These are phyloP conservation scores for Zygosaccharomyces gambellarensis DNA, from an alignment of 805 yeast species.

Conservation along the genomic window DNA sequence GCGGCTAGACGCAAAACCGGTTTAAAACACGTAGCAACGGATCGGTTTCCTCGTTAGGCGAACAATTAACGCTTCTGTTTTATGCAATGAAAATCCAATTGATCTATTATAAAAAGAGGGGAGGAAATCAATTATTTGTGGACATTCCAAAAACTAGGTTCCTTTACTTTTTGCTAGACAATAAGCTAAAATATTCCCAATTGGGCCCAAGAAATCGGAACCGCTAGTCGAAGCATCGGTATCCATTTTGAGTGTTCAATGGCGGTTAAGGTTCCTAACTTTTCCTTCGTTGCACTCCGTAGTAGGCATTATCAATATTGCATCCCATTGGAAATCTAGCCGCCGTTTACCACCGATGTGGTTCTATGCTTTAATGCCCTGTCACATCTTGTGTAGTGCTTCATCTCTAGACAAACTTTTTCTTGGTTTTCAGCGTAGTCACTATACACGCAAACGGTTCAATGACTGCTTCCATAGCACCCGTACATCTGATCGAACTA, in stretches of 20 bases:
- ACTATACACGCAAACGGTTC: too few species aligned
- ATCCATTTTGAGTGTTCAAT: conserved; percentile 1
- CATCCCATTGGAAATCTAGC: neutral
- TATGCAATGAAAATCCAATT: conserved; percentile 3
- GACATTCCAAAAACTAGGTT: neutral
- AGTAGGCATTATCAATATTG: neutral
- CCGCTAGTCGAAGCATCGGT: neutral
- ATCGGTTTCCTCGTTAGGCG: conserved; percentile 1
- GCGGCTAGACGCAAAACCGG: conserved; percentile 1
- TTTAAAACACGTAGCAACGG: conserved; percentile 4
- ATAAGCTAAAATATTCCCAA: neutral
- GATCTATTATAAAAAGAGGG: neutral
- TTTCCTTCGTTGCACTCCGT: neutral
- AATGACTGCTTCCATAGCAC: neutral
- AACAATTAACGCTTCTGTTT: conserved; percentile 1
- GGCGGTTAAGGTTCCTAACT: neutral
- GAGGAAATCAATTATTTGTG: neutral
- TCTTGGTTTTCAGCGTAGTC: too few species aligned
- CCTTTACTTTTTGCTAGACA: neutral
- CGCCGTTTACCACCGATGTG: neutral
- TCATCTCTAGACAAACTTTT: too few species aligned
- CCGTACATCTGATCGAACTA: neutral
- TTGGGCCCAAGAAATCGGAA: neutral
- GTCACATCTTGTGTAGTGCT: too few species aligned
- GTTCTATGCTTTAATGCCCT: too few species aligned